Percentiles rank a stretch among this genome's conserved stretches.
Evolutionary conservation across 2,329 filamentous ascomycete species (phyloP).

Genomic region (Aspergillus aculeatinus): DNA sequence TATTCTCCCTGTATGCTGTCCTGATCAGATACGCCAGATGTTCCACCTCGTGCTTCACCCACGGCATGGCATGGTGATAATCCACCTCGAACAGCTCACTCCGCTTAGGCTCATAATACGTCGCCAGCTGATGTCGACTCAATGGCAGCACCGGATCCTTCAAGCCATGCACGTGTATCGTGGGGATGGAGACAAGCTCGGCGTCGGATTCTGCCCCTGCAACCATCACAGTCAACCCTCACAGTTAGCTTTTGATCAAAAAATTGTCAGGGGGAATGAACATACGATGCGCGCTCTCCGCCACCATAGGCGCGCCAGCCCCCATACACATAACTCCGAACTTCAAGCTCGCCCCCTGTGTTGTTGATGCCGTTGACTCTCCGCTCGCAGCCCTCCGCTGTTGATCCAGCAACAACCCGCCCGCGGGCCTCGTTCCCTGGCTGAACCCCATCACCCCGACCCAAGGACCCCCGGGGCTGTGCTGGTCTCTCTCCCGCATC

Average conservation of each 20-base stretch:
- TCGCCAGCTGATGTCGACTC: slow-evolving; percentile 17
- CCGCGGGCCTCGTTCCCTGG: slow-evolving; percentile 20
- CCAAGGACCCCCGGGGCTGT: slow-evolving; percentile 14
- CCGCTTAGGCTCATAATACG: slow-evolving; percentile 14
- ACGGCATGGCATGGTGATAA: slow-evolving; percentile 28
- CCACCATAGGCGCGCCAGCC: slow-evolving; percentile 20
- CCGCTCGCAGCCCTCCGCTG: slow-evolving; percentile 15
- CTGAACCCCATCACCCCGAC: slow-evolving; percentile 26
- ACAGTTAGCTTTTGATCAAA: background rate
- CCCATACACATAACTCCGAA: slow-evolving; percentile 26
- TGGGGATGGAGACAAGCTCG: slow-evolving; percentile 15
- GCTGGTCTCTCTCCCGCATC: slow-evolving; percentile 15
- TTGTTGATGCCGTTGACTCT: background rate
- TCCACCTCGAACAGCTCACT: slow-evolving; percentile 20
- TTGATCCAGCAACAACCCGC: slow-evolving; percentile 23
- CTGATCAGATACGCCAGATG: slow-evolving; percentile 17
- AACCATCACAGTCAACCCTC: background rate
- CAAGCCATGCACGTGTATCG: slow-evolving; percentile 23
- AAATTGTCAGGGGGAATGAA: background rate
- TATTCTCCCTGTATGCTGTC: slow-evolving; percentile 11
- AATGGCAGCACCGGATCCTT: slow-evolving; percentile 19
- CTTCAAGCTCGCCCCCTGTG: slow-evolving; percentile 1
- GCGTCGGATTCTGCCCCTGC: background rate
- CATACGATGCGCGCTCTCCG: slow-evolving; percentile 19
- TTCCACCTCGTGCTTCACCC: slow-evolving; percentile 20